Evolutionary conservation across 768 basidiomycete genomes (phyloP).

Genomic region (Podaxis carcinomalis): DNA sequence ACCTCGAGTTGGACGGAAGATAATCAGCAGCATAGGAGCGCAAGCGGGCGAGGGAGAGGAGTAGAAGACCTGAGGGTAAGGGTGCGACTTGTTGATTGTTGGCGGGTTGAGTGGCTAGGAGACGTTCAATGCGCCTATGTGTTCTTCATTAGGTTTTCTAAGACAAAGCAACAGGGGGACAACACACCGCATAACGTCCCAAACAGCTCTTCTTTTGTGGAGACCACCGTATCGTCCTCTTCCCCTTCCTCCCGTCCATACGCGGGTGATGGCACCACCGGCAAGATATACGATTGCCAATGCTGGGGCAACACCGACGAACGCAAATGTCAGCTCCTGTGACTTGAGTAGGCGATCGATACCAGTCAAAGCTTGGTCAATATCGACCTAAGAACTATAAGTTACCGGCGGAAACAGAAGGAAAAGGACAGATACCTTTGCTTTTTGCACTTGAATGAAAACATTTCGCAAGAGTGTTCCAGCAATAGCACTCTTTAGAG

Average conservation of each 20-base stretch:
- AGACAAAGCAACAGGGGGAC: too few species aligned
- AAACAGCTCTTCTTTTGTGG: slow-evolving; percentile 48
- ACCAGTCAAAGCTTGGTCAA: slow-evolving; percentile 84
- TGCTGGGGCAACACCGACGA: slow-evolving; percentile 92
- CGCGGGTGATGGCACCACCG: slow-evolving; percentile 44
- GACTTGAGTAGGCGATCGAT: slow-evolving; percentile 93
- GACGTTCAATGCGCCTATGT: slow-evolving; percentile 60
- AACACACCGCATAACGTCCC: slow-evolving; percentile 65
- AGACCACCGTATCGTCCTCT: slow-evolving; percentile 56
- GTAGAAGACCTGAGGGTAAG: slow-evolving; percentile 67
- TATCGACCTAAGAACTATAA: slow-evolving; percentile 62
- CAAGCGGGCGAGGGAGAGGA: slow-evolving; percentile 66
- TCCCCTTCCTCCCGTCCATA: slow-evolving; percentile 49
- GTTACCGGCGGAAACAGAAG: not conserved
- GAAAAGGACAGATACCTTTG: slow-evolving; percentile 55
- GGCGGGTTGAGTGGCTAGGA: slow-evolving; percentile 36
- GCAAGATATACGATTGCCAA: slow-evolving; percentile 73
- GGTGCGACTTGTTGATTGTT: slow-evolving; percentile 32
- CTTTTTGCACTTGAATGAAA: slow-evolving; percentile 93
- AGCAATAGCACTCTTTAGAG: slow-evolving; percentile 71
- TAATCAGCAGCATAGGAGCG: slow-evolving; percentile 57
- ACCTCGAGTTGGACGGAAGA: slow-evolving; percentile 53
- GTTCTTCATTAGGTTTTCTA: not conserved
- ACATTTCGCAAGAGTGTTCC: slow-evolving; percentile 82
- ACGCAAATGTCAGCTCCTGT: slow-evolving; percentile 94